These are phyloP conservation scores for Mycena chlorophos DNA, from an alignment of 768 basidiomycete genomes.

Conservation along the genomic window DNA sequence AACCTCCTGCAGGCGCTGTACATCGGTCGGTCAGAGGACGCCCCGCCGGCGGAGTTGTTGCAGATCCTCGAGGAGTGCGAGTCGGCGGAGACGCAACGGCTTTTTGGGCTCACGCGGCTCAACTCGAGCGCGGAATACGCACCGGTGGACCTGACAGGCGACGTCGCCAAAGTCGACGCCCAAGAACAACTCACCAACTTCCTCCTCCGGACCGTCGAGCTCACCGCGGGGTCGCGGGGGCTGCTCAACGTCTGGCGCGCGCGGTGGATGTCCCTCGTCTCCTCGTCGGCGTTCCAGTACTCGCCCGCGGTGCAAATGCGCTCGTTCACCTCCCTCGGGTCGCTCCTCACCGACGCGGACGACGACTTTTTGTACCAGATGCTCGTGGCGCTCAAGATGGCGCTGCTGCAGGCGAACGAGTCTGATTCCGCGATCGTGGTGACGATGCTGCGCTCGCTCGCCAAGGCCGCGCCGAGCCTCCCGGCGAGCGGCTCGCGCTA, in stretches of 20 bases:
- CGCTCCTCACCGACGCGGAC: constrained; percentile 85
- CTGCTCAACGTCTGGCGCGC: constrained; percentile 88
- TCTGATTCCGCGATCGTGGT: constrained; percentile 71
- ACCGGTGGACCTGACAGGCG: constrained; percentile 54
- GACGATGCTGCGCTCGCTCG: constrained; percentile 87
- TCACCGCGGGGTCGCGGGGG: constrained; percentile 66
- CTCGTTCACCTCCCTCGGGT: constrained; percentile 80
- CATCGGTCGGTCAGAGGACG: constrained; percentile 57
- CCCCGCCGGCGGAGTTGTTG: constrained; percentile 59
- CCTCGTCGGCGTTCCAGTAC: constrained; percentile 86
- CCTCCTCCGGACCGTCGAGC: constrained; percentile 61
- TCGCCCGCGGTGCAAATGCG: constrained; percentile 87
- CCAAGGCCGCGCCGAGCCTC: constrained; percentile 72
- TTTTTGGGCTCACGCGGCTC: constrained; percentile 72
- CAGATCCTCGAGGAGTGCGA: constrained; percentile 62
- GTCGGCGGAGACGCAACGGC: constrained; percentile 53
- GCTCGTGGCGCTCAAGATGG: constrained; percentile 79
- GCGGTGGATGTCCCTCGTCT: constrained; percentile 89
- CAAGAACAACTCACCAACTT: constrained; percentile 67
- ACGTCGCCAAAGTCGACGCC: constrained; percentile 57
- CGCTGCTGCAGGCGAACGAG: constrained; percentile 66
- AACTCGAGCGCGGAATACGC: constrained; percentile 70
- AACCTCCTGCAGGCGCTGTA: constrained; percentile 81
- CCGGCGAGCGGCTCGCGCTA: constrained; percentile 71
- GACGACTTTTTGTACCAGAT: constrained; percentile 94